Evolutionary conservation across 1,139 yeast genomes (phyloP).

Genomic region (Nadsonia commutata): DNA sequence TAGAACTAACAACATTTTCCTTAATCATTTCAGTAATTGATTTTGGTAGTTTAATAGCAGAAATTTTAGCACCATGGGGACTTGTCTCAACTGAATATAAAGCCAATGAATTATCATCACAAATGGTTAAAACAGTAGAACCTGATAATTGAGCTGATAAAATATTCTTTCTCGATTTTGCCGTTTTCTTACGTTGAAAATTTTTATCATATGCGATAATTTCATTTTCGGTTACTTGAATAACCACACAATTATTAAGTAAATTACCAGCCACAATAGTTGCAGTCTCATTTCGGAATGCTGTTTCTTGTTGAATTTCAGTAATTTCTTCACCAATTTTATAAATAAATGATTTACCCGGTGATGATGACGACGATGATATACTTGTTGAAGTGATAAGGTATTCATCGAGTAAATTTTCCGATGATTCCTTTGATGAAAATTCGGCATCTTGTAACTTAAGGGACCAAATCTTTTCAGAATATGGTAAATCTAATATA

Average conservation of each 20-base stretch:
- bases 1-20: slow-evolving; percentile 3
- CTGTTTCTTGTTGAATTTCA: slow-evolving; percentile 38
- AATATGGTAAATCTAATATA: slow-evolving; percentile 47
- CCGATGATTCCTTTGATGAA: not conserved
- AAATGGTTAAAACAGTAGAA: slow-evolving; percentile 12
- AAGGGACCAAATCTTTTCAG: slow-evolving; percentile 23
- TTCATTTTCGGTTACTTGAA: slow-evolving; percentile 61
- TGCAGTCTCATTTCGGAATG: slow-evolving; percentile 46
- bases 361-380: slow-evolving; percentile 28
- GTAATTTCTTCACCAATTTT: slow-evolving; percentile 54
- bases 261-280: slow-evolving; percentile 58
- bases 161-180: slow-evolving; percentile 30
- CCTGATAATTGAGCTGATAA: slow-evolving; percentile 35
- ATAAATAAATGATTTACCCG: slow-evolving; percentile 36
- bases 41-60: not conserved
- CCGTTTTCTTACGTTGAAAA: slow-evolving; percentile 30
- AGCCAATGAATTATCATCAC: not conserved
- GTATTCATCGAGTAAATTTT: slow-evolving; percentile 25
- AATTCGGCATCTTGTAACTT: slow-evolving; percentile 6
- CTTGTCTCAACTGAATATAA: not conserved
- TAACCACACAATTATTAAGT: slow-evolving; percentile 43
- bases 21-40: slow-evolving; percentile 5
- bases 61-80: not conserved
- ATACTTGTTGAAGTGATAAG: slow-evolving; percentile 32
- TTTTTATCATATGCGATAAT: slow-evolving; percentile 51